Evolutionary conservation across 202 grass and related monocot species (phyloP).

Genomic region (Panicum hallii): DNA sequence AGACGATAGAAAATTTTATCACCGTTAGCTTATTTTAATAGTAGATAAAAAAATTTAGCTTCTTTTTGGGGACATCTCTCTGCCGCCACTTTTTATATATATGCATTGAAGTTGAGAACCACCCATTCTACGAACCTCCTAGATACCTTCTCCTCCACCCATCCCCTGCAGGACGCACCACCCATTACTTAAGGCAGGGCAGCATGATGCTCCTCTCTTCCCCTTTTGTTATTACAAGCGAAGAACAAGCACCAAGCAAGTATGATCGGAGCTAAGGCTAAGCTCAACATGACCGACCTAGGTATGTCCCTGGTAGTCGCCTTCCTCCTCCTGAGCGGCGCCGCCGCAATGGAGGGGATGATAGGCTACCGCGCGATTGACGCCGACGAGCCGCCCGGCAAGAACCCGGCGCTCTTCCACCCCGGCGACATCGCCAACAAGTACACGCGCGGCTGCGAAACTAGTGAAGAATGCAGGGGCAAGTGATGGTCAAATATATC

Average conservation of each 20-base stretch:
- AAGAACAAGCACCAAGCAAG: background rate
- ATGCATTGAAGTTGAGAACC: background rate
- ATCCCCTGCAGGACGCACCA: background rate
- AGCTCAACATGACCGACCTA: background rate
- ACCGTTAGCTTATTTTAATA: no score
- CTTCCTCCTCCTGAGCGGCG: background rate
- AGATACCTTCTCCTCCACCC: slow-evolving; percentile 24
- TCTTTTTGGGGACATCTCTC: no score
- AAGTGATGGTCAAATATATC: no score
- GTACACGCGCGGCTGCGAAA: slow-evolving; percentile 13
- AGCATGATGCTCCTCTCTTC: background rate
- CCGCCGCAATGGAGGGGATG: background rate
- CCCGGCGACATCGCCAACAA: background rate
- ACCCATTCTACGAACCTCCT: background rate
- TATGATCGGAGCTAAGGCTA: slow-evolving; percentile 6
- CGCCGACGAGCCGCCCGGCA: background rate
- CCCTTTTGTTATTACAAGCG: background rate
- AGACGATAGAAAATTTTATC: no score
- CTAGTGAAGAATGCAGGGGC: background rate
- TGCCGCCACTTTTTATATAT: background rate
- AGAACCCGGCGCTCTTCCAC: background rate
- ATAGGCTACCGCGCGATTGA: background rate
- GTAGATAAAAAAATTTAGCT: no score
- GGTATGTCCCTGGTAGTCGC: background rate
- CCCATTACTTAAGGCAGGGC: background rate